Percentiles rank a stretch among this genome's conserved stretches.
phyloP scores from a whole-genome alignment of 2,329 filamentous ascomycete species.

The Calonectria ilicicola region DNA sequence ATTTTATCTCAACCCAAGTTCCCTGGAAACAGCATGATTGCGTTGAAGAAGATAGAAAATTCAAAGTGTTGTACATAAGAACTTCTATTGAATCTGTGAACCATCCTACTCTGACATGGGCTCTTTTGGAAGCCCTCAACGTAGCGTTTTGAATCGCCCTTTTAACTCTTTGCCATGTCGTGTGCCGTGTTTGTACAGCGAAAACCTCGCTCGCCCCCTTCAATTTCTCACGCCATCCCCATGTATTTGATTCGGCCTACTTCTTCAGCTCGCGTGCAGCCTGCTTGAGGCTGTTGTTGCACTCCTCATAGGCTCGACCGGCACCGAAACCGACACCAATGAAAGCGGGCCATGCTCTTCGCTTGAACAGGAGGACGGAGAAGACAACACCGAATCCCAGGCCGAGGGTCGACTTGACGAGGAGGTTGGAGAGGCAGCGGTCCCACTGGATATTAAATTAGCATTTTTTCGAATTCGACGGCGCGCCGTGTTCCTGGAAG shows the following conservation, averaged over 20 bases:
- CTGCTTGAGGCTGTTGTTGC: conserved; percentile 82
- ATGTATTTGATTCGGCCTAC: conserved; percentile 52
- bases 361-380: conserved; percentile 97
- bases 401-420: conserved; percentile 96
- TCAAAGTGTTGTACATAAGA: conserved; percentile 49
- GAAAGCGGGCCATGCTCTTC: conserved; percentile 97
- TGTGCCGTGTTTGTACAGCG: conserved; percentile 42
- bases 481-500: not conserved
- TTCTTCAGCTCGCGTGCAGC: conserved; percentile 69
- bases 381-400: conserved; percentile 98
- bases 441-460: conserved; percentile 79
- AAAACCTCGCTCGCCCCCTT: conserved; percentile 16
- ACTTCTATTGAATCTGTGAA: conserved; percentile 45
- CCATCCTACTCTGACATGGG: conserved; percentile 43
- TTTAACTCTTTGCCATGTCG: conserved; percentile 33
- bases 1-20: conserved; percentile 2
- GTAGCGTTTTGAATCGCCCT: conserved; percentile 32
- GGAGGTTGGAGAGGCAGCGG: conserved; percentile 95
- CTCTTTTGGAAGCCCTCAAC: conserved; percentile 37
- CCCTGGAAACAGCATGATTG: not conserved
- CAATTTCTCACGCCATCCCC: conserved; percentile 4
- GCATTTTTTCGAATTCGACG: not conserved
- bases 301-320: conserved; percentile 97
- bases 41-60: conserved; percentile 17
- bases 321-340: conserved; percentile 95